phyloP scores from a whole-genome alignment of 78 protist genomes.

The Polysphondylium violaceum region DNA sequence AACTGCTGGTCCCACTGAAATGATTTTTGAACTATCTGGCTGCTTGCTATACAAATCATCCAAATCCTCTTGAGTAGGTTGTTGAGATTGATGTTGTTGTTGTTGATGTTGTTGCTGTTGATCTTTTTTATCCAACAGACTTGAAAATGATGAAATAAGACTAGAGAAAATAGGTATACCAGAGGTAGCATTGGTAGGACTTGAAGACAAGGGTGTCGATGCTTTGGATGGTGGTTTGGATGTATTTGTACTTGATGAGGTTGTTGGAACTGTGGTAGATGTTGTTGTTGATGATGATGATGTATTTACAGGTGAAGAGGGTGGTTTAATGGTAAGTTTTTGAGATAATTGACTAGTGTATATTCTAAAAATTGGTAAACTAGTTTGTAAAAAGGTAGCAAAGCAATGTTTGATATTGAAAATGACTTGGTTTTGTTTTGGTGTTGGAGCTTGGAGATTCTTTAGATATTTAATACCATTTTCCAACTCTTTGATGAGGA shows the following conservation, averaged over 20 bases:
- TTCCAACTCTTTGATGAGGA: slow-evolving; percentile 30
- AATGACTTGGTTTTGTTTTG: slow-evolving; percentile 33
- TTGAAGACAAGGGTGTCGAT: slow-evolving; percentile 15
- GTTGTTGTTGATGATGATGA: slow-evolving; percentile 4
- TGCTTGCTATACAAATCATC: not conserved
- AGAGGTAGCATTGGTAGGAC: no score
- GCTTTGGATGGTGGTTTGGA: not conserved
- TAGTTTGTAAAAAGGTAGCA: slow-evolving; percentile 9
- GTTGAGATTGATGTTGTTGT: slow-evolving; percentile 5
- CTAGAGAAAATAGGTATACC: not conserved
- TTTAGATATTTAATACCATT: slow-evolving; percentile 46
- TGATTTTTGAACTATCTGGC: not conserved
- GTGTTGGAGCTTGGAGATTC: slow-evolving; percentile 24
- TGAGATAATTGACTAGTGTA: not conserved
- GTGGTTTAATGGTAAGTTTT: slow-evolving; percentile 4
- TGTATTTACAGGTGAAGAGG: not conserved
- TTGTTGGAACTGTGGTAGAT: not conserved
- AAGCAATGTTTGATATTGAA: slow-evolving; percentile 29
- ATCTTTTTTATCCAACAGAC: not conserved
- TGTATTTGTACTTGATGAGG: not conserved
- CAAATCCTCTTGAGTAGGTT: not conserved
- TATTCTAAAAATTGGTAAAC: slow-evolving; percentile 37
- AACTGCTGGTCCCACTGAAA: slow-evolving; percentile 61
- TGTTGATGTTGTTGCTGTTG: not conserved
- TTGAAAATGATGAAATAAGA: not conserved